A percentile compares a stretch with the other conserved stretches of the same genome.
Conservation (phyloP, 306 rosid species). For the Lotus japonicus region DNA sequence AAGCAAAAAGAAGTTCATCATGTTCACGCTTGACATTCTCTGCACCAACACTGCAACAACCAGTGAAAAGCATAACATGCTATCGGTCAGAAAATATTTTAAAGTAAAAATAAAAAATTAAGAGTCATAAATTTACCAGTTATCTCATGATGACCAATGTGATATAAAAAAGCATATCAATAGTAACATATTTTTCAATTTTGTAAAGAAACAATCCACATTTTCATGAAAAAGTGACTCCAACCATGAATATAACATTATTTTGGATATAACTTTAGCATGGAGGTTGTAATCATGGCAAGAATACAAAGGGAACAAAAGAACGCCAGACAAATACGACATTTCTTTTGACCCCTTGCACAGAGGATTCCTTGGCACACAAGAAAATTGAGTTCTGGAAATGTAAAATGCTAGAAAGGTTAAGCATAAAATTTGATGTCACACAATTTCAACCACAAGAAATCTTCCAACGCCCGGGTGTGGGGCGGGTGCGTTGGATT, state of each 20-base stretch:
- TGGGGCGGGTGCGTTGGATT: too few relatives aligned
- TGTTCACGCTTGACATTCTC: conserved; percentile 15
- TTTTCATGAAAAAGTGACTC: background rate
- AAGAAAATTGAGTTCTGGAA: background rate
- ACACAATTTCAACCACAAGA: too few relatives aligned
- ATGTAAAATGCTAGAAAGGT: background rate
- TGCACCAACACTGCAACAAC: conserved; percentile 18
- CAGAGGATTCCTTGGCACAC: background rate
- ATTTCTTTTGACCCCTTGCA: background rate
- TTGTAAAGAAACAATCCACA: background rate
- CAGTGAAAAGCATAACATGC: background rate
- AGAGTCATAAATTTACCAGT: background rate
- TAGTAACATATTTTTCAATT: background rate
- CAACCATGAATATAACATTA: background rate
- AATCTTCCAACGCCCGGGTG: too few relatives aligned
- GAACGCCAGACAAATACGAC: background rate
- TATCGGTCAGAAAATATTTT: background rate
- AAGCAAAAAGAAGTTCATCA: conserved; percentile 15
- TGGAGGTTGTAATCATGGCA: background rate
- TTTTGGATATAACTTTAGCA: background rate
- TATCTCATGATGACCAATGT: background rate
- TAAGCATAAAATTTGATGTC: background rate
- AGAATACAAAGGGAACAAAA: background rate
- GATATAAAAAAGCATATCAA: background rate
- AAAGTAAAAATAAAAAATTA: background rate